These are phyloP conservation scores for Paraphoma chrysanthemicola DNA, from an alignment of 2,329 filamentous ascomycete species.

Conservation along the genomic window DNA sequence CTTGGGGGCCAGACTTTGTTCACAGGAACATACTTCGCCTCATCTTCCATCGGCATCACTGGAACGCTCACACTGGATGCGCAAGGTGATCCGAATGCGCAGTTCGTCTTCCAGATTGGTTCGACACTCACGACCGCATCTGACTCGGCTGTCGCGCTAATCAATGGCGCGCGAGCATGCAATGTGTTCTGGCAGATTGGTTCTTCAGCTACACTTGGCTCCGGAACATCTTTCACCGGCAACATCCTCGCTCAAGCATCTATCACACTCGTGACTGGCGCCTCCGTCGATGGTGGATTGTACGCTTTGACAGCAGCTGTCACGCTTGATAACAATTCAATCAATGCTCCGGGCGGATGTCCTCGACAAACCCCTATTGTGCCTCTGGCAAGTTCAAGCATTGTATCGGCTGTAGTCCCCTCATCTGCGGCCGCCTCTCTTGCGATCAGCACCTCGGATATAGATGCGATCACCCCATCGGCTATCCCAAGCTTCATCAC, in stretches of 20 bases:
- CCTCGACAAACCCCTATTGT: not conserved
- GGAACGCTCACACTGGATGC: slow-evolving; percentile 15
- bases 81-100: slow-evolving; percentile 10
- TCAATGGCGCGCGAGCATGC: slow-evolving; percentile 17
- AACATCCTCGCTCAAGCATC: slow-evolving; percentile 14
- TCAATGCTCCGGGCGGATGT: not conserved
- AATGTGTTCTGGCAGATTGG: slow-evolving; percentile 19
- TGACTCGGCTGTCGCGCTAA: slow-evolving; percentile 7
- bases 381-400: too few relatives aligned
- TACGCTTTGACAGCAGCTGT: slow-evolving; percentile 15
- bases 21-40: slow-evolving; percentile 5
- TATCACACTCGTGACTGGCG: slow-evolving; percentile 6
- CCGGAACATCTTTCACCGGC: slow-evolving; percentile 8
- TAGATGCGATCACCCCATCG: too few relatives aligned
- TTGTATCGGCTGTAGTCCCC: too few relatives aligned
- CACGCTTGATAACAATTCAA: slow-evolving; percentile 11
- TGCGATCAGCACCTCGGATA: too few relatives aligned
- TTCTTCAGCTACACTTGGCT: slow-evolving; percentile 14
- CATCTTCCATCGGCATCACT: slow-evolving; percentile 8
- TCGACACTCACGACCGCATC: slow-evolving; percentile 12
- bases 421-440: too few relatives aligned
- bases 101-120: slow-evolving; percentile 18
- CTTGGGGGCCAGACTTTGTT: slow-evolving; percentile 2
- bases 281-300: slow-evolving; percentile 10
- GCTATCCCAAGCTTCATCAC: too few relatives aligned